Base-by-base conservation (phyloP, 2,329 filamentous ascomycete genomes). In the Didymellaceae sp. region DNA sequence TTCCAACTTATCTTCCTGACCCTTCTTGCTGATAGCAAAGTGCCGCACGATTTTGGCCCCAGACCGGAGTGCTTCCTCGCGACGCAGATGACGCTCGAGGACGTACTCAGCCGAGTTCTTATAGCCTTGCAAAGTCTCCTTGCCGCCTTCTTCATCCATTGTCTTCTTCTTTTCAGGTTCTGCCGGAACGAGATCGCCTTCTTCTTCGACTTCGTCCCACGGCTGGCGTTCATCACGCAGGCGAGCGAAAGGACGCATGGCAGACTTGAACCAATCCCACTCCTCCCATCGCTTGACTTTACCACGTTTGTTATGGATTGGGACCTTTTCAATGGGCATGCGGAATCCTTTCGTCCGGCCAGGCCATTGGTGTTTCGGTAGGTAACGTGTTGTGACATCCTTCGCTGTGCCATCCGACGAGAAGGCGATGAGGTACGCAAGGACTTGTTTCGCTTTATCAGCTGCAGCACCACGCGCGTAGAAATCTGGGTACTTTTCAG, bases 351-450 rank as follows among this genome's bases (percentile, higher is more conserved):
- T 97, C 0, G 93, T 96, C 60, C 91, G 89, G 4, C 94, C 93
- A 0, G 94, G 94, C 69, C 91, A 86, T 44, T 88, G 82, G 49
- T 89, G 89, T 17, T 87, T 85, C 64, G 88, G 92, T 6, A 99
- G 77, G 70, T 99, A 99, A 21, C 94, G 84, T 9, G 94, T 86
- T 0, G 94, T 99, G 13, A 99, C 89, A 68, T 99, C 94, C 70
- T 97, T 97, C 10, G 91, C 92, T 0, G 91, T 92, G 2, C 90
- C 90, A 67, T 97, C 92, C 3, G 84, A 75, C 0, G 89, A 90
- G 72, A 89, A 90, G 0, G 88, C 92, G 16, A 97, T 79, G 2
- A 96, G 83, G 65, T 99, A 99, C 35, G 90, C 89, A 65, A 96
- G 91, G 10, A 96, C 85, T 71, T 97, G 93, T 61, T 90, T 93